A percentile compares a stretch with the other conserved stretches of the same genome.
phyloP scores from a whole-genome alignment of 2,329 filamentous ascomycete genomes.

The Elsinoe perseae region DNA sequence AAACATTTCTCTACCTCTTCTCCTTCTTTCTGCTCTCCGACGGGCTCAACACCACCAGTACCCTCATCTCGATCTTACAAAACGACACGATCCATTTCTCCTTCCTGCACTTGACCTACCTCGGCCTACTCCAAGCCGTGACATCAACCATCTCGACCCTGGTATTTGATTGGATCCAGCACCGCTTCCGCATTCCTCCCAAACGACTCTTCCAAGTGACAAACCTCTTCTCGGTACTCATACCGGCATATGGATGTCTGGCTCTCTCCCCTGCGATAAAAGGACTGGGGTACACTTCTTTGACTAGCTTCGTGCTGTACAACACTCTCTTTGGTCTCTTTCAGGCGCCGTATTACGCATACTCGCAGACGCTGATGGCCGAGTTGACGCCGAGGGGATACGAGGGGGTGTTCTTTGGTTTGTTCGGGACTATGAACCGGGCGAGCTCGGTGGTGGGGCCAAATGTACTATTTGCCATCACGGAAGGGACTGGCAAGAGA shows the following conservation, averaged over 20 bases:
- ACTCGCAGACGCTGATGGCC: constrained; percentile 63
- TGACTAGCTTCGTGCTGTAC: constrained; percentile 23
- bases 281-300: neutral
- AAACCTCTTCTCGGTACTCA: constrained; percentile 15
- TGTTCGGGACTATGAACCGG: constrained; percentile 40
- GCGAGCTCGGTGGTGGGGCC: constrained; percentile 14
- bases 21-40: constrained; percentile 65
- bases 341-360: constrained; percentile 63
- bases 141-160: constrained; percentile 15
- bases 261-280: neutral
- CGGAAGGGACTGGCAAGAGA: constrained; percentile 7
- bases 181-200: constrained; percentile 6
- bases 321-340: constrained; percentile 55
- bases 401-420: constrained; percentile 62
- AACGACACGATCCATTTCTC: constrained; percentile 59
- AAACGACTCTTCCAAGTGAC: constrained; percentile 15
- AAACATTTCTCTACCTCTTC: constrained; percentile 58
- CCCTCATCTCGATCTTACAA: constrained; percentile 58
- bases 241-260: constrained; percentile 11
- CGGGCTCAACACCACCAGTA: constrained; percentile 61
- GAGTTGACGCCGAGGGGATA: constrained; percentile 61
- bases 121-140: constrained; percentile 27
- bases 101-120: constrained; percentile 56
- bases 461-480: constrained; percentile 17
- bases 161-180: constrained; percentile 9